These are phyloP conservation scores for Chlorella vulgaris DNA, from an alignment of 139 green algal species.

Conservation along the genomic window DNA sequence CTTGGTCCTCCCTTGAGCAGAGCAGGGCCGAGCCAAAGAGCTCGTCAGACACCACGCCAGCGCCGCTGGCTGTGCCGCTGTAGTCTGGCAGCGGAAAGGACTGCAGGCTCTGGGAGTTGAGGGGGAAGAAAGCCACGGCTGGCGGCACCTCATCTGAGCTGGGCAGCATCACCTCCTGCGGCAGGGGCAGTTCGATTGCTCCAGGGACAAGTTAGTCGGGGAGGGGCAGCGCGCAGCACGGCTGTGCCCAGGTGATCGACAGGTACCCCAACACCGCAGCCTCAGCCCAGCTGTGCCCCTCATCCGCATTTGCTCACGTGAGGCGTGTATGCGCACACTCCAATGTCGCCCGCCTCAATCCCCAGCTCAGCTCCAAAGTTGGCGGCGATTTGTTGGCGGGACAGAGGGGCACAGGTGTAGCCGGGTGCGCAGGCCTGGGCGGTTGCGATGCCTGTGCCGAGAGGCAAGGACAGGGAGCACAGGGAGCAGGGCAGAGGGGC, in stretches of 20 bases:
- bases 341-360: neutral
- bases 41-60: conserved; percentile 22
- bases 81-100: conserved; percentile 45
- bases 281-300: too few relatives aligned
- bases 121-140: conserved; percentile 38
- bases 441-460: conserved; percentile 3
- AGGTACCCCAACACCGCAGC: too few relatives aligned
- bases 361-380: neutral
- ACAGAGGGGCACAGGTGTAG: conserved; percentile 16
- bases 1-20: conserved; percentile 17
- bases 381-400: conserved; percentile 16
- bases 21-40: conserved; percentile 47
- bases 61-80: neutral
- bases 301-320: neutral
- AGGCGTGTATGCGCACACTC: conserved; percentile 4
- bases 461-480: neutral
- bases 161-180: conserved; percentile 17
- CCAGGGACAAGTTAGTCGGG: neutral
- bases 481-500: neutral
- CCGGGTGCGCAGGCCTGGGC: neutral
- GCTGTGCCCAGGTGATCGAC: too few relatives aligned
- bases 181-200: too few relatives aligned
- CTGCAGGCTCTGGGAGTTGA: conserved; percentile 24
- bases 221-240: neutral
- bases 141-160: neutral